These are phyloP conservation scores for Fusarium succisae DNA, from an alignment of 2,329 filamentous ascomycete species.

Conservation along the genomic window DNA sequence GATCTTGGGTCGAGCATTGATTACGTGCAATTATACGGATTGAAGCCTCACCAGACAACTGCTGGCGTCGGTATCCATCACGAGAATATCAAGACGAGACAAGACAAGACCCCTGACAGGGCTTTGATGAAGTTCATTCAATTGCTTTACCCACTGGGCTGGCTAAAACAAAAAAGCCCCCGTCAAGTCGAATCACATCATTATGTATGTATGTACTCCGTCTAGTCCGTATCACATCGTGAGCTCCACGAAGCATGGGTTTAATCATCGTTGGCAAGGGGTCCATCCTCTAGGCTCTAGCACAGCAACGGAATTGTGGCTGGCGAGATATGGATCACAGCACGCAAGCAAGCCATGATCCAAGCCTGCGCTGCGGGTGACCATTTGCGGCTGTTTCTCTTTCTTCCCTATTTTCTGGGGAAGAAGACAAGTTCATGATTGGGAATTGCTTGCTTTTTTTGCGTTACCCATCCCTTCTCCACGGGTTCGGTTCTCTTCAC, in stretches of 20 bases:
- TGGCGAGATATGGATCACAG: slow-evolving; percentile 30
- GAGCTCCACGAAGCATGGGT: slow-evolving; percentile 25
- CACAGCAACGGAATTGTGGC: slow-evolving; percentile 38
- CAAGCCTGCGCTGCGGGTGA: slow-evolving; percentile 14
- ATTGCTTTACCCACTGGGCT: slow-evolving; percentile 12
- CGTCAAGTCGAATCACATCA: slow-evolving; percentile 24
- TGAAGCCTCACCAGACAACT: slow-evolving; percentile 3
- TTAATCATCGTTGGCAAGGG: slow-evolving; percentile 23
- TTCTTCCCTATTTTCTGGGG: slow-evolving; percentile 34
- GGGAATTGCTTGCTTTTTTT: slow-evolving; percentile 31
- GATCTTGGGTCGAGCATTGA: slow-evolving; percentile 8
- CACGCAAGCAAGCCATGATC: slow-evolving; percentile 24
- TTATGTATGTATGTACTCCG: not conserved
- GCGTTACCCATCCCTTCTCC: slow-evolving; percentile 6
- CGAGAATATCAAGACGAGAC: not conserved
- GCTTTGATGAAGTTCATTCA: not conserved
- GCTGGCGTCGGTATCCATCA: not conserved
- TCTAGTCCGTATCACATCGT: not conserved
- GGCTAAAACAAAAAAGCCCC: slow-evolving; percentile 24
- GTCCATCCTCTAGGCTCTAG: slow-evolving; percentile 9
- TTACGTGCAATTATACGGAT: slow-evolving; percentile 3
- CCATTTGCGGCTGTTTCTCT: slow-evolving; percentile 13
- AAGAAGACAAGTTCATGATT: slow-evolving; percentile 5
- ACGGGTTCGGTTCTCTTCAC: slow-evolving; percentile 7
- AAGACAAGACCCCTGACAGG: slow-evolving; percentile 6